These are phyloP conservation scores for Dissophora globulifera DNA, from an alignment of 192 early-diverging fungal genomes.

Conservation along the genomic window DNA sequence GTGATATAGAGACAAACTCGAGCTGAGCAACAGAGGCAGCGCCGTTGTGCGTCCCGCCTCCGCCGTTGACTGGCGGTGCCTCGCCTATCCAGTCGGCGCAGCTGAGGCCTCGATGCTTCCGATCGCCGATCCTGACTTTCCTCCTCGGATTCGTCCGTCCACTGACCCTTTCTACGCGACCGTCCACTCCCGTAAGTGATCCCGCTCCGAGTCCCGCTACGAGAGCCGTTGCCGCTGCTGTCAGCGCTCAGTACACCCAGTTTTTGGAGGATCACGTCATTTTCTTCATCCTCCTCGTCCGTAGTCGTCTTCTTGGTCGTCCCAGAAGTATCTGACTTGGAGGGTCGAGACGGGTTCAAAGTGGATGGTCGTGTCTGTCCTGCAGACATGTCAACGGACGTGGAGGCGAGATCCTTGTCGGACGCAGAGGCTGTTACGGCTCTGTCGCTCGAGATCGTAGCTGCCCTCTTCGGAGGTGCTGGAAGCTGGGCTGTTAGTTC, in stretches of 20 bases:
- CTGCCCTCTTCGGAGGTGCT: background rate
- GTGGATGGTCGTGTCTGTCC: background rate
- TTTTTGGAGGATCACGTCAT: constrained; percentile 48
- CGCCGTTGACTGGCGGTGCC: background rate
- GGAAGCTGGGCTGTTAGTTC: no score
- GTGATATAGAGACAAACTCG: constrained; percentile 15
- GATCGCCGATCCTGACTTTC: constrained; percentile 18
- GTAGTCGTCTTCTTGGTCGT: constrained; percentile 17
- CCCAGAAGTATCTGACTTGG: constrained; percentile 32
- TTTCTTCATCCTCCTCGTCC: constrained; percentile 33
- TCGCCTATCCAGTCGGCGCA: background rate
- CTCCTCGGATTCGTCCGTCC: constrained; percentile 48
- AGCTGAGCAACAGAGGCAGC: constrained; percentile 30
- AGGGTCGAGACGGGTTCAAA: constrained; percentile 14
- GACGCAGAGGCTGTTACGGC: background rate
- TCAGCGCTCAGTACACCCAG: constrained; percentile 24
- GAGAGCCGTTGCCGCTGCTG: constrained; percentile 16
- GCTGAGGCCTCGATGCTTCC: background rate
- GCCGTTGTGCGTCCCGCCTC: background rate
- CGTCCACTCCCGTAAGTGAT: constrained; percentile 30
- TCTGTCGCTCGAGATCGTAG: constrained; percentile 6
- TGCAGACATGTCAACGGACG: background rate
- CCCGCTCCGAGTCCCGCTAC: constrained; percentile 26
- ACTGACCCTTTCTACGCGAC: constrained; percentile 42
- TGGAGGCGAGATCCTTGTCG: constrained; percentile 1